Conservation (phyloP, 1,284 basidiomycete genomes). For the Heterobasidion annosum region DNA sequence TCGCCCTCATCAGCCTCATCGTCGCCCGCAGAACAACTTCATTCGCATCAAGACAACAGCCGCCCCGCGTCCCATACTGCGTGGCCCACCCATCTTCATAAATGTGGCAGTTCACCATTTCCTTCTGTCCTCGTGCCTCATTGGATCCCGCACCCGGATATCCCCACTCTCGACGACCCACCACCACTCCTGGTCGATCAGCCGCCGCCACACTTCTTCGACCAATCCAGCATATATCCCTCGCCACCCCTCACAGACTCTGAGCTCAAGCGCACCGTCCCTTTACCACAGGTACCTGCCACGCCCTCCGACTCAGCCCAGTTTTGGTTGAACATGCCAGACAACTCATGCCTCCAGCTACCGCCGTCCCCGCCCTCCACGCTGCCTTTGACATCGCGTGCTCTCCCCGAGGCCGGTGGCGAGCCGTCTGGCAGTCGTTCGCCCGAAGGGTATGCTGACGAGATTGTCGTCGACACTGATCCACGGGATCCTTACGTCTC, state of each 20-base stretch:
- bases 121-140: neutral
- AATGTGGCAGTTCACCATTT: neutral
- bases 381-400: conserved; percentile 24
- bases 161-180: neutral
- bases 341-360: conserved; percentile 15
- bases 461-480: neutral
- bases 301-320: conserved; percentile 6
- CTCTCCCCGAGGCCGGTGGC: conserved; percentile 22
- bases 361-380: conserved; percentile 36
- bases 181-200: neutral
- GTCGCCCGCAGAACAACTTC: neutral
- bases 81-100: neutral
- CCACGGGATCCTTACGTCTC: neutral
- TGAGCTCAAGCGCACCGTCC: conserved; percentile 24
- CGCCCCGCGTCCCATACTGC: neutral
- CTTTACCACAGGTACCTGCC: conserved; percentile 17
- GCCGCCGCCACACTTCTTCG: neutral
- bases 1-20: conserved; percentile 4
- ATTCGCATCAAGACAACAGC: conserved; percentile 5
- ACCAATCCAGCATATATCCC: conserved; percentile 12
- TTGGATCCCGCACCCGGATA: neutral
- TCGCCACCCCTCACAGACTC: conserved; percentile 29
- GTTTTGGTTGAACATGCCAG: conserved; percentile 19
- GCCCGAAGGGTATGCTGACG: neutral
- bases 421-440: conserved; percentile 7